Conservation (phyloP, 2,329 filamentous ascomycete species). For the Incumbomyces delicatus region DNA sequence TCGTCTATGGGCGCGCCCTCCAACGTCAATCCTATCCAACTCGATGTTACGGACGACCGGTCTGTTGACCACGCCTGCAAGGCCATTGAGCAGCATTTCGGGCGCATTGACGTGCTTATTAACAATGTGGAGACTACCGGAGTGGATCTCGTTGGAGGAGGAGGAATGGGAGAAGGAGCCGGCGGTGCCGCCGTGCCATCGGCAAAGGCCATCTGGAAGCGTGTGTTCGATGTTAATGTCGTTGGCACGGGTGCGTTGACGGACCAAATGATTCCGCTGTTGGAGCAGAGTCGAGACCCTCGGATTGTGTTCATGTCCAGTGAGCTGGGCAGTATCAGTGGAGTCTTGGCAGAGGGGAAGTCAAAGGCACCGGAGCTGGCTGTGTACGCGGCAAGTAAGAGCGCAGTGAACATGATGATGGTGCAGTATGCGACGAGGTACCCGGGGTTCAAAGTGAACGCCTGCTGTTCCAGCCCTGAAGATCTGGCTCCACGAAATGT, state of each 20-base stretch:
- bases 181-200: too few species aligned
- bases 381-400: constrained; percentile 16
- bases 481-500: constrained; percentile 11
- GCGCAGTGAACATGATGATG: constrained; percentile 14
- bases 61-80: constrained; percentile 26
- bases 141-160: constrained; percentile 3
- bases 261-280: constrained; percentile 13
- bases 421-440: constrained; percentile 16
- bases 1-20: constrained; percentile 16
- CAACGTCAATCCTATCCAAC: constrained; percentile 23
- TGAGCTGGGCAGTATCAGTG: constrained; percentile 11
- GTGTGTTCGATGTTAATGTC: constrained; percentile 21
- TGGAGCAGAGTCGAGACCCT: constrained; percentile 15
- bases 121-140: constrained; percentile 27
- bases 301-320: constrained; percentile 18
- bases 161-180: too few species aligned
- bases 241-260: constrained; percentile 18
- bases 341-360: constrained; percentile 7
- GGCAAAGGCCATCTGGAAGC: constrained; percentile 11
- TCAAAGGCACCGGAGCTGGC: not conserved
- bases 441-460: constrained; percentile 17
- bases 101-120: constrained; percentile 27
- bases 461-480: constrained; percentile 15
- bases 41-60: constrained; percentile 27
- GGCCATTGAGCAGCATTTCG: constrained; percentile 25